Evolutionary conservation across 768 basidiomycete species (phyloP), one percentile per base, ranked within the genome.

Genomic region (Rhodotorula diobovata): DNA sequence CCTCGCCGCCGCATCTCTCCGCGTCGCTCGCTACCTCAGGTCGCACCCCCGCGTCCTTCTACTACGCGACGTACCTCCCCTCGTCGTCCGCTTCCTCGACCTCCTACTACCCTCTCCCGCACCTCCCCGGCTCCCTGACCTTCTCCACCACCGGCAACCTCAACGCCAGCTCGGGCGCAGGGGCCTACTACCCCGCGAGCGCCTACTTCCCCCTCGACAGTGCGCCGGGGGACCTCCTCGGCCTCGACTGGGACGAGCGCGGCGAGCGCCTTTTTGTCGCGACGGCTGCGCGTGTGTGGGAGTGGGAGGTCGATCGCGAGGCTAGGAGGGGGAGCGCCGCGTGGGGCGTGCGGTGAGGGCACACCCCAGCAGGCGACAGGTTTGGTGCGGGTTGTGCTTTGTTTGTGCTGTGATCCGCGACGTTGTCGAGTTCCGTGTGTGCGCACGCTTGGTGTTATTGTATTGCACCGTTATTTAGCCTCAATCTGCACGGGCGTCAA

Each of bases 211-310:
- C 73, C 23, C 48, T 57, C 45, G 68, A 74, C 34, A n/a, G 58
- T 14, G 55, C 61, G 6, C 65, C 65, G 23, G 48, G 39, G 1
- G 73, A 74, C 45, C 23, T 74, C 39, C 53, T 74, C 25, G 73
- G 73, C 12, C n/a, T 74, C 20, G 66, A 65, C 37, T 74, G 68
- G 68, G 73, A 67, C 61, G 73, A 70, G 65, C 56, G 28, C 34
- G 73, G 68, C 15, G 69, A 67, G 50, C 43, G 68, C 21, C 6
- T 74, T 28, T 34, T 70, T 23, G 73, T 74, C 35, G 68, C 68
- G 11, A 70, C 68, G 1, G 66, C 28, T 20, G 48, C 55, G 66
- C 41, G 66, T 4, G 63, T 74, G 21, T 74, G 68, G 68, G 73
- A 70, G 55, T 74, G 68, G 68, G 66, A 67, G 28, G 73, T 74